Percentiles rank a stretch among this genome's conserved stretches.
phyloP scores from a whole-genome alignment of 352 stramenopile species.

The Pythium dissimile region DNA sequence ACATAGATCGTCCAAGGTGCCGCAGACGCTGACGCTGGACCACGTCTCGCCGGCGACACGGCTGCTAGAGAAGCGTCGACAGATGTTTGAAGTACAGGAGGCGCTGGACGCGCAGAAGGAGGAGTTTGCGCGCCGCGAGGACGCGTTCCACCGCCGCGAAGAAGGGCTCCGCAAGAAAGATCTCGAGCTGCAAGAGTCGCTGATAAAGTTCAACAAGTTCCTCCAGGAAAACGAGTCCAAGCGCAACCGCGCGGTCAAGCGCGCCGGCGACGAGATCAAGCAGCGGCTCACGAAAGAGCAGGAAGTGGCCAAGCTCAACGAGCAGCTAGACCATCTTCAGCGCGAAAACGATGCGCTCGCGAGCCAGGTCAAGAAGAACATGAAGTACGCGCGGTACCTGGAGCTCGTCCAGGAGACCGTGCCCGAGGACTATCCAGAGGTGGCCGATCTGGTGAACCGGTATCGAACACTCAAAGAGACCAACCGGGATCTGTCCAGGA shows the following conservation, averaged over 20 bases:
- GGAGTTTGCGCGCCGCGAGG: conserved; percentile 87
- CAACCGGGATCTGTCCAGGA: conserved; percentile 76
- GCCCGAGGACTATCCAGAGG: conserved; percentile 91
- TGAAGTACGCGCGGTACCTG: conserved; percentile 88
- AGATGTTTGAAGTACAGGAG: conserved; percentile 96
- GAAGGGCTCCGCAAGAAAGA: conserved; percentile 93
- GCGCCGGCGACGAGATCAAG: conserved; percentile 91
- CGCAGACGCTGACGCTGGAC: conserved; percentile 89
- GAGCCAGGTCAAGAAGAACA: conserved; percentile 67
- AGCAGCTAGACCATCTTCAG: conserved; percentile 63
- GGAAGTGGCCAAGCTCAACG: conserved; percentile 68
- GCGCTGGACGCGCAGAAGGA: conserved; percentile 93
- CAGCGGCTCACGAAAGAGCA: conserved; percentile 88
- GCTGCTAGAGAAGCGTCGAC: conserved; percentile 91
- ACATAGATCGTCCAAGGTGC: conserved; percentile 42
- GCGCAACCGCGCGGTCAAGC: conserved; percentile 90
- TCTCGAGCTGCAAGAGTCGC: conserved; percentile 91
- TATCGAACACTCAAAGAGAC: conserved; percentile 91
- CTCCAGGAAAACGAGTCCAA: conserved; percentile 94
- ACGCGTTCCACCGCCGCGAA: conserved; percentile 92
- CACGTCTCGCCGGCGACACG: conserved; percentile 91
- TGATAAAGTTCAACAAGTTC: conserved; percentile 98
- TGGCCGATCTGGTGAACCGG: conserved; percentile 89
- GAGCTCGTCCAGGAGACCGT: conserved; percentile 88
- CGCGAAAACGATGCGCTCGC: conserved; percentile 64